These are phyloP conservation scores for Lolium multiflorum DNA, from an alignment of 176 grass and related monocot species.

Conservation along the genomic window DNA sequence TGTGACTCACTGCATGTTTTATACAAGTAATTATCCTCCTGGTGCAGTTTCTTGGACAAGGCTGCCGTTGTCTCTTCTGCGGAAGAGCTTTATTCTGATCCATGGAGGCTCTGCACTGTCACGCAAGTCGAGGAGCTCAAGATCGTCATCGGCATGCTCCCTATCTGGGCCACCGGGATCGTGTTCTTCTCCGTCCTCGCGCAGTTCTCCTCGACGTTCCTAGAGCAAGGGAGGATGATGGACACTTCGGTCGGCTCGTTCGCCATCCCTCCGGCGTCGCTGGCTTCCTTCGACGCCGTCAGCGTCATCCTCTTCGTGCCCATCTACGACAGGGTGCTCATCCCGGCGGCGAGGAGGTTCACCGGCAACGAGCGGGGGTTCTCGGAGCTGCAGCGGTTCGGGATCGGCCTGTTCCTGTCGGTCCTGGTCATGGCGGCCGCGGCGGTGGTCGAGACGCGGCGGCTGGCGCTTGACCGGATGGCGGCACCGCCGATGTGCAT, in stretches of 20 bases:
- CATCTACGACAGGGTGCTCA: slow-evolving; percentile 70
- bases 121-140: slow-evolving; percentile 88
- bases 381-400: slow-evolving; percentile 76
- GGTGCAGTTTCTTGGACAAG: slow-evolving; percentile 69
- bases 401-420: slow-evolving; percentile 67
- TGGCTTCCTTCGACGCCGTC: slow-evolving; percentile 75
- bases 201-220: slow-evolving; percentile 82
- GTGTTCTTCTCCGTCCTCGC: slow-evolving; percentile 74
- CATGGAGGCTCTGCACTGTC: slow-evolving; percentile 75
- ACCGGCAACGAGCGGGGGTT: slow-evolving; percentile 71
- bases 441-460: slow-evolving; percentile 62
- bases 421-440: slow-evolving; percentile 72
- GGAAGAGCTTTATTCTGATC: slow-evolving; percentile 49
- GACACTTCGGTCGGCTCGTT: slow-evolving; percentile 53
- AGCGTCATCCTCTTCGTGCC: slow-evolving; percentile 80
- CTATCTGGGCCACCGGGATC: slow-evolving; percentile 76
- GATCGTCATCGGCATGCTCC: slow-evolving; percentile 71
- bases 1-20: background rate
- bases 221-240: slow-evolving; percentile 81
- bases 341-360: slow-evolving; percentile 56
- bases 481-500: slow-evolving; percentile 61
- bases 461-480: slow-evolving; percentile 52
- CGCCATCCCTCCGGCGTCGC: slow-evolving; percentile 76
- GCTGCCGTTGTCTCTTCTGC: slow-evolving; percentile 56
- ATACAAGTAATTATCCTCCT: too few relatives aligned